A percentile compares a stretch with the other conserved stretches of the same genome.
phyloP scores from a whole-genome alignment of 495 filamentous ascomycete genomes.

The Hypoxylon cercidicola region DNA sequence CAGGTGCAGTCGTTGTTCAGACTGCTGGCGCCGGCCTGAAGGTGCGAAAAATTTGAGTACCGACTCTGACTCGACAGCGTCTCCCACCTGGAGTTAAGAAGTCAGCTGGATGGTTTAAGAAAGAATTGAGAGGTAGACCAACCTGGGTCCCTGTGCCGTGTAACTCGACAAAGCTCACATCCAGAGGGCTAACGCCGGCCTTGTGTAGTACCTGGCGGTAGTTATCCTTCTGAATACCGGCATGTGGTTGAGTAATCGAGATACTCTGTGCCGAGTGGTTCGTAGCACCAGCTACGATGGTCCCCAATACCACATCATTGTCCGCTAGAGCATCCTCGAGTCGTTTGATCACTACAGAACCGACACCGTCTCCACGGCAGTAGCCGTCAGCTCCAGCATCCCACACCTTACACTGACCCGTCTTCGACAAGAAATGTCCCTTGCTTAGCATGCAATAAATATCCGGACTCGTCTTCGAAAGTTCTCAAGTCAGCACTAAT shows the following conservation, averaged over 20 bases:
- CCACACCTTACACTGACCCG: conserved; percentile 38
- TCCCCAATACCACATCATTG: conserved; percentile 58
- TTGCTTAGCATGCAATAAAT: conserved; percentile 66
- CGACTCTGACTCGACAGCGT: conserved; percentile 69
- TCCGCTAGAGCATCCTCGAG: conserved; percentile 53
- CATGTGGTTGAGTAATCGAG: conserved; percentile 57
- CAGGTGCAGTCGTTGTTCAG: conserved; percentile 55
- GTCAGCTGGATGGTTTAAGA: too few species aligned
- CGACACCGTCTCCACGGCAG: conserved; percentile 68
- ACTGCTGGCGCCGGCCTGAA: background rate
- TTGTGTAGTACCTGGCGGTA: background rate
- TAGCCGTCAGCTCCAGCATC: conserved; percentile 64
- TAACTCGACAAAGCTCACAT: conserved; percentile 51
- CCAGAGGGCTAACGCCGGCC: conserved; percentile 50
- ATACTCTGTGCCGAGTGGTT: conserved; percentile 57
- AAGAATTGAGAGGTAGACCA: too few species aligned
- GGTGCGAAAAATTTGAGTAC: conserved; percentile 69
- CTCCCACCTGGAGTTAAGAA: too few species aligned
- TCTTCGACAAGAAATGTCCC: conserved; percentile 49
- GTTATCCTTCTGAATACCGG: conserved; percentile 46
- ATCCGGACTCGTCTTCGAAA: conserved; percentile 77
- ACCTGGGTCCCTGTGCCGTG: conserved; percentile 60
- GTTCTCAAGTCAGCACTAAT: too few species aligned
- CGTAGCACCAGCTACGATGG: conserved; percentile 56
- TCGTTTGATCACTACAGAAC: conserved; percentile 58